Conservation (phyloP, 2,329 filamentous ascomycete species). For the Clarireedia paspali region DNA sequence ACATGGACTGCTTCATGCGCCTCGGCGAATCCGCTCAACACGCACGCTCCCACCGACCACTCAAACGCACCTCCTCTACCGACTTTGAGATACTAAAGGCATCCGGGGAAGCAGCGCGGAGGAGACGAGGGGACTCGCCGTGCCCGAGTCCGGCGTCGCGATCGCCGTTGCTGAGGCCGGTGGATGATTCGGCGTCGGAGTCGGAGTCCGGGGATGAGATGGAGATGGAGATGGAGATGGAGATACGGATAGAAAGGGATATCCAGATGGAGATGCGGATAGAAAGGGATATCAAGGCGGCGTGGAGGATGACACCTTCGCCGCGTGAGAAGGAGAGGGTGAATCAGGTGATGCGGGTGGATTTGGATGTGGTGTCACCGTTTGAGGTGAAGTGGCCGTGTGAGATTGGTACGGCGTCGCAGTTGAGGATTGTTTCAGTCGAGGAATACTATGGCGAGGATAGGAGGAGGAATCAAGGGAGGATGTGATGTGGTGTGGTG, state of each 20-base stretch:
- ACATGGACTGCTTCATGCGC: conserved; percentile 7
- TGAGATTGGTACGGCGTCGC: neutral
- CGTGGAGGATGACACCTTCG: neutral
- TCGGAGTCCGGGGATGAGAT: neutral
- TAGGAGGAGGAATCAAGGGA: neutral
- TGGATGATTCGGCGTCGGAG: neutral
- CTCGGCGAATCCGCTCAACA: conserved; percentile 6
- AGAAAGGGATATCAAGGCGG: neutral
- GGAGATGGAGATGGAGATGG: neutral
- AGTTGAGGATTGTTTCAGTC: conserved; percentile 1
- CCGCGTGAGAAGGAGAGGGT: neutral
- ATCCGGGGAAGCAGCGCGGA: conserved; percentile 6
- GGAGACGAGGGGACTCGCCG: neutral
- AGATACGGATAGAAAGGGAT: no score
- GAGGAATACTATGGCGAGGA: neutral
- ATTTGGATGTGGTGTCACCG: neutral
- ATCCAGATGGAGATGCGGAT: no score
- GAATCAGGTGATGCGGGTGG: neutral
- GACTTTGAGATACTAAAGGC: conserved; percentile 6
- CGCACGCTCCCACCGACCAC: neutral
- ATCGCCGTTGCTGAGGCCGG: neutral
- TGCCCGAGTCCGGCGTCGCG: neutral
- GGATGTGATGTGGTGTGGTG: neutral
- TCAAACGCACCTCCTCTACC: conserved; percentile 7
- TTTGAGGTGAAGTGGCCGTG: conserved; percentile 1